Conservation (phyloP, 371 early-diverging fungal genomes). For the Zychaea mexicana region DNA sequence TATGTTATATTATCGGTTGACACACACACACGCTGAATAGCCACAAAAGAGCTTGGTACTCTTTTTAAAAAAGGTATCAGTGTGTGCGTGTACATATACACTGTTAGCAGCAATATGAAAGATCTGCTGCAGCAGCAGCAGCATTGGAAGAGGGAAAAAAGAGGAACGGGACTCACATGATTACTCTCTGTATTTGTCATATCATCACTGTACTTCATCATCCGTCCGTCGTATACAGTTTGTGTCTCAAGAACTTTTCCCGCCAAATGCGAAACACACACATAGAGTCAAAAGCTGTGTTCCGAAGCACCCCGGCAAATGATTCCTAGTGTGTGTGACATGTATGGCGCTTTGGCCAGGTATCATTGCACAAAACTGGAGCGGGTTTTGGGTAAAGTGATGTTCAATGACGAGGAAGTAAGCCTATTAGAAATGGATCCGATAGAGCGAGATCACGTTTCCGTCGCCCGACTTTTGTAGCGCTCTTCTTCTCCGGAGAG, state of each 20-base stretch:
- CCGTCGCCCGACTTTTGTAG: neutral
- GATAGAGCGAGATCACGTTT: neutral
- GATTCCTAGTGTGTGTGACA: constrained; percentile 2
- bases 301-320: neutral
- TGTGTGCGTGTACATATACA: too few species aligned
- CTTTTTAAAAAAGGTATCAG: too few species aligned
- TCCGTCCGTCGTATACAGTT: too few species aligned
- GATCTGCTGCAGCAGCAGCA: too few species aligned
- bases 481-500: too few species aligned
- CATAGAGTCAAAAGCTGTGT: neutral
- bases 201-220: neutral
- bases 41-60: too few species aligned
- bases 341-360: constrained; percentile 1
- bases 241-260: too few species aligned
- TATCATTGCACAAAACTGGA: neutral
- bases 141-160: too few species aligned
- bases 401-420: neutral
- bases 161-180: neutral
- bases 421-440: constrained; percentile 3
- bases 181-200: neutral
- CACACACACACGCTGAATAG: too few species aligned
- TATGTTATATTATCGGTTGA: too few species aligned
- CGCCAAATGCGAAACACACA: neutral
- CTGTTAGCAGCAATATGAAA: too few species aligned
- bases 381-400: neutral